Evolutionary conservation across 2,329 filamentous ascomycete species (phyloP).

Genomic region (Stagonosporopsis cucurbitacearum): DNA sequence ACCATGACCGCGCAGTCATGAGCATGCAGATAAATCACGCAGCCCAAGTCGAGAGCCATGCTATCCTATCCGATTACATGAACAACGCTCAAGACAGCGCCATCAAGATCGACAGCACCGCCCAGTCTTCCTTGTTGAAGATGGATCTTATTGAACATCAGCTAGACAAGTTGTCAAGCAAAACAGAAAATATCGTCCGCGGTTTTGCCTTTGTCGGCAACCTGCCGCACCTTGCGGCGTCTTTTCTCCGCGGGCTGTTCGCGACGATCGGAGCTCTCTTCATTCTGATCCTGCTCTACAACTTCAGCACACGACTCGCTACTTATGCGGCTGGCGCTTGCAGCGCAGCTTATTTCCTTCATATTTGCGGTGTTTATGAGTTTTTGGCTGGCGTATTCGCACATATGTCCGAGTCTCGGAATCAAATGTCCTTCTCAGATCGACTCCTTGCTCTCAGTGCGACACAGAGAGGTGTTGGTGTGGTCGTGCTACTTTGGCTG

Average conservation of each 20-base stretch:
- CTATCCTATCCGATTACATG: conserved; percentile 23
- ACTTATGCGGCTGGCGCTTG: conserved; percentile 24
- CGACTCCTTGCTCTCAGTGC: conserved; percentile 10
- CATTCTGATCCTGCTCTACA: conserved; percentile 24
- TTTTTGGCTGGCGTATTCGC: conserved; percentile 14
- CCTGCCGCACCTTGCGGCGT: conserved; percentile 19
- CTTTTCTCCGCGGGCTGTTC: conserved; percentile 16
- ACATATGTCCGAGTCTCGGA: neutral
- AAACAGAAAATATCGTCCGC: conserved; percentile 29
- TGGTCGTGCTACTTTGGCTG: conserved; percentile 26
- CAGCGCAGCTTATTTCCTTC: conserved; percentile 26
- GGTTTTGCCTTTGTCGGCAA: conserved; percentile 33
- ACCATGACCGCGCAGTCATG: conserved; percentile 22
- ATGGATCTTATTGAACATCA: conserved; percentile 27
- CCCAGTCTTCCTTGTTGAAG: conserved; percentile 22
- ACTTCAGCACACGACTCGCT: conserved; percentile 25
- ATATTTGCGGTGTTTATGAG: conserved; percentile 24
- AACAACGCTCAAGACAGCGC: conserved; percentile 17
- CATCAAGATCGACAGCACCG: conserved; percentile 18
- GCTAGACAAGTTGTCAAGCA: conserved; percentile 26
- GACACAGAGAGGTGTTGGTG: conserved; percentile 23
- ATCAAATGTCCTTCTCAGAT: neutral
- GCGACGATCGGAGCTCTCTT: conserved; percentile 16
- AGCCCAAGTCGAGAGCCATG: conserved; percentile 28
- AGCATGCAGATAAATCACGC: conserved; percentile 26